Percentiles rank a stretch among this genome's conserved stretches.
phyloP scores from a whole-genome alignment of 2,329 filamentous ascomycete species.

The Colletotrichum graminicola region DNA sequence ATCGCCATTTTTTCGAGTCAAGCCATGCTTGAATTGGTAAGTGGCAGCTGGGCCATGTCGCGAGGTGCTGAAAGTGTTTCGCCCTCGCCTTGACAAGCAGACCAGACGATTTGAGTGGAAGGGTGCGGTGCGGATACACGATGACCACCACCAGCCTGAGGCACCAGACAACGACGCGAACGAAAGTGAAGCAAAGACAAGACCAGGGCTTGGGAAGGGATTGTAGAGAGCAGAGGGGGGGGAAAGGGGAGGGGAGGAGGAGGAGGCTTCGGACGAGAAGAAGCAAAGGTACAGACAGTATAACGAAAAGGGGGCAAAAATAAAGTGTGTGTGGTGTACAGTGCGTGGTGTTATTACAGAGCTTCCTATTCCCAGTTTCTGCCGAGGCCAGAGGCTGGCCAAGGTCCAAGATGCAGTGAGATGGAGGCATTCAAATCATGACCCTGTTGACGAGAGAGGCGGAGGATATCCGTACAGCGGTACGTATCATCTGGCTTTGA shows the following conservation, averaged over 20 bases:
- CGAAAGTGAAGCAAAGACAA: slow-evolving; percentile 20
- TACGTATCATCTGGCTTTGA: slow-evolving; percentile 21
- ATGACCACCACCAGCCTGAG: slow-evolving; percentile 8
- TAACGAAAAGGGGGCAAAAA: not conserved
- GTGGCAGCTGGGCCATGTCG: slow-evolving; percentile 33
- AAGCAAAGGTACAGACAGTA: slow-evolving; percentile 7
- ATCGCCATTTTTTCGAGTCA: slow-evolving; percentile 40
- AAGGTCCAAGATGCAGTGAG: slow-evolving; percentile 20
- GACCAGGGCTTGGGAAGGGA: slow-evolving; percentile 8
- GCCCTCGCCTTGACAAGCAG: slow-evolving; percentile 27
- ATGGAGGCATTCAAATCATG: slow-evolving; percentile 7
- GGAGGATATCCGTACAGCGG: slow-evolving; percentile 10
- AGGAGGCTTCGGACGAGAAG: slow-evolving; percentile 21
- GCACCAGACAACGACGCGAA: slow-evolving; percentile 17
- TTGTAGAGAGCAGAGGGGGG: not conserved
- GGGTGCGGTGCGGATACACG: slow-evolving; percentile 2
- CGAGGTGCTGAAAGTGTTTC: slow-evolving; percentile 37
- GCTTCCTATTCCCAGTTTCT: slow-evolving; percentile 4
- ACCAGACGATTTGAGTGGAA: slow-evolving; percentile 6
- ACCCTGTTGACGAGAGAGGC: not conserved
- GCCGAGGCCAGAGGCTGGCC: slow-evolving; percentile 15
- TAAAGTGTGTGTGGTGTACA: not conserved
- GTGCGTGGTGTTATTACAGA: slow-evolving; percentile 2
- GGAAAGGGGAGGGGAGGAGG: not conserved
- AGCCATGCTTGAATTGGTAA: slow-evolving; percentile 35